phyloP scores from a whole-genome alignment of 257 asterid genomes.

The Linderniella brevidens region DNA sequence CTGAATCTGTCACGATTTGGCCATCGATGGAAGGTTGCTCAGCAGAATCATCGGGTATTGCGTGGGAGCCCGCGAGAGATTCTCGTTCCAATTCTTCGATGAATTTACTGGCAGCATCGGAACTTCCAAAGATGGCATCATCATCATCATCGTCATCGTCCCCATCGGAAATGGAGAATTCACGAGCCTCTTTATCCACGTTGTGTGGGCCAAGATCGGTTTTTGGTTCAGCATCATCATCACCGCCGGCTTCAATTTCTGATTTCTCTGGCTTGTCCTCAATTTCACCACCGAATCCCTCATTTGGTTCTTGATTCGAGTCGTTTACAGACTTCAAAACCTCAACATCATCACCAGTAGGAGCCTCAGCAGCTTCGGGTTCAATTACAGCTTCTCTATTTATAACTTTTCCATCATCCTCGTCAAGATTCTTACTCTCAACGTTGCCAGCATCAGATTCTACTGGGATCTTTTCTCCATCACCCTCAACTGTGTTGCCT shows the following conservation, averaged over 20 bases:
- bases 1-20: constrained; percentile 84
- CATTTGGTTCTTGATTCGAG: neutral
- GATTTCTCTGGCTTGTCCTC: constrained; percentile 1
- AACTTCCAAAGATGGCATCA: constrained; percentile 69
- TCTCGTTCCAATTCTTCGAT: constrained; percentile 78
- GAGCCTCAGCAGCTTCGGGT: too few species aligned
- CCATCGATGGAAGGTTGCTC: constrained; percentile 33
- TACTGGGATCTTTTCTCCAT: too few species aligned
- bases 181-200: constrained; percentile 7
- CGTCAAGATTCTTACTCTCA: constrained; percentile 10
- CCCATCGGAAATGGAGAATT: constrained; percentile 40
- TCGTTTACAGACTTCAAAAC: too few species aligned
- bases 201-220: too few species aligned
- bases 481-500: too few species aligned
- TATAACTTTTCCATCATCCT: constrained; percentile 7
- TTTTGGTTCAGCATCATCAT: constrained; percentile 30
- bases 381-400: constrained; percentile 13
- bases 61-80: constrained; percentile 9
- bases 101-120: constrained; percentile 76
- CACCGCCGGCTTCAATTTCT: constrained; percentile 13
- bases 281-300: neutral
- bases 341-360: too few species aligned
- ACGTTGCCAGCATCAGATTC: too few species aligned
- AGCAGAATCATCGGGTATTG: neutral
- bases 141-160: constrained; percentile 24